These are phyloP conservation scores for Microdochium bolleyi DNA, from an alignment of 2,329 filamentous ascomycete genomes.

Conservation along the genomic window DNA sequence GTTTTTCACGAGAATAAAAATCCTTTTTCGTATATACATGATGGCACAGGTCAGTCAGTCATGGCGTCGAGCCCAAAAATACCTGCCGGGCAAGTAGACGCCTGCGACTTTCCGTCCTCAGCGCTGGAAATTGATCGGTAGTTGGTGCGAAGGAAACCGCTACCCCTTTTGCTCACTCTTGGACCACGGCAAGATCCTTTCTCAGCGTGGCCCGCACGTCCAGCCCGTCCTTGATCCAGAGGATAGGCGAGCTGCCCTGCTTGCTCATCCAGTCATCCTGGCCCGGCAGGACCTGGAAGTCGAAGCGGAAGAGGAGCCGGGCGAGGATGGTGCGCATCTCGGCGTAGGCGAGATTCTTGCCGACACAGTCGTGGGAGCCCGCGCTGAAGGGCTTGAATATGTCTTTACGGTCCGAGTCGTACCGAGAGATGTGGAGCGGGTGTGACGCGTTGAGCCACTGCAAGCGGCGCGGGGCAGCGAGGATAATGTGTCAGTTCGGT, in stretches of 20 bases:
- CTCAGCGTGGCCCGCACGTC: neutral
- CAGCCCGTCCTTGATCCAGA: neutral
- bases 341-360: no score
- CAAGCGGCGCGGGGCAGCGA: neutral
- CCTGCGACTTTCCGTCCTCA: no score
- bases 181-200: no score
- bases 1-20: no score
- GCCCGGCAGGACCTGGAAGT: conserved; percentile 19
- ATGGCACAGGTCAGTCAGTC: no score
- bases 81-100: no score
- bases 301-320: conserved; percentile 24
- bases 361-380: conserved; percentile 10
- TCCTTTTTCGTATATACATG: no score
- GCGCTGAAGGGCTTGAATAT: conserved; percentile 9
- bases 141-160: no score
- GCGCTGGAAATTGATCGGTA: no score
- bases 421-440: conserved; percentile 5
- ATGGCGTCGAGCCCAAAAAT: no score
- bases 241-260: neutral
- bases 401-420: conserved; percentile 7
- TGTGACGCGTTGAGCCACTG: neutral
- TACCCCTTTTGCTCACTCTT: no score
- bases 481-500: neutral
- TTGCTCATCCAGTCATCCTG: conserved; percentile 3
- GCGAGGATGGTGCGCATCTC: no score